Base-by-base conservation (phyloP, 2,329 filamentous ascomycete genomes). In the Nemania serpens region DNA sequence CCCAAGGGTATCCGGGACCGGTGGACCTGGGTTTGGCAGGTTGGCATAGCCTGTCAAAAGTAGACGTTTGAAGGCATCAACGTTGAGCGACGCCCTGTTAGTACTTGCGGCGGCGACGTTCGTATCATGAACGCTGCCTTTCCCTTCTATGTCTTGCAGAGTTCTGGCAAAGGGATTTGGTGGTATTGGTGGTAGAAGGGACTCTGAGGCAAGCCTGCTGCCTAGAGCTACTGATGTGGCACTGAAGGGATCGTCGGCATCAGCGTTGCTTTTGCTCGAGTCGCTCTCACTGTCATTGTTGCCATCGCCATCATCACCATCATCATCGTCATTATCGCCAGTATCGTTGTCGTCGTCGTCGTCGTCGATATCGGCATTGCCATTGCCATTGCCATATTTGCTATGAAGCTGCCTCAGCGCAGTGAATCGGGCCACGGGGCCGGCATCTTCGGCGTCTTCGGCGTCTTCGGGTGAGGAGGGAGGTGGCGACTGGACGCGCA, bases 11-110 rank as follows among this genome's bases (percentile, higher is more conserved):
- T 71, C 68, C 5, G 72, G 62, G 34, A 70, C 67, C 63, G 71
- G 15, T 17, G 50, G 75, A 62, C 72, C 64, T 49, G 61, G 66
- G 45, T 36, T 68, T 33, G 71, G 59, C 46, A 73, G 63, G 43
- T 76, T 82, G 37, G 84, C 73, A 68, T 87, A 85, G 18, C 91
- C 91, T 0, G 90, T 95, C 77, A 95, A 80, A 49, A 95, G 81
- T 62, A 95, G 76, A 61, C 88, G 83, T 70, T 88, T 88, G 76
- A 95, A 95, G 7, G 90, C 87, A 71, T 91, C 87, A 1, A 94
- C 91, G 71, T 95, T 90, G 64, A 94, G 75, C 0, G 85, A 81
- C 17, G 74, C 77, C 66, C 77, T 81, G 9, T 64, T 53, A 41
- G 70, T 70, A 63, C 71, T 58, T 62, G 71, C 12, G 62, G 75